Base-by-base conservation (phyloP, 139 green algal genomes). In the Trebouxia sp. region DNA sequence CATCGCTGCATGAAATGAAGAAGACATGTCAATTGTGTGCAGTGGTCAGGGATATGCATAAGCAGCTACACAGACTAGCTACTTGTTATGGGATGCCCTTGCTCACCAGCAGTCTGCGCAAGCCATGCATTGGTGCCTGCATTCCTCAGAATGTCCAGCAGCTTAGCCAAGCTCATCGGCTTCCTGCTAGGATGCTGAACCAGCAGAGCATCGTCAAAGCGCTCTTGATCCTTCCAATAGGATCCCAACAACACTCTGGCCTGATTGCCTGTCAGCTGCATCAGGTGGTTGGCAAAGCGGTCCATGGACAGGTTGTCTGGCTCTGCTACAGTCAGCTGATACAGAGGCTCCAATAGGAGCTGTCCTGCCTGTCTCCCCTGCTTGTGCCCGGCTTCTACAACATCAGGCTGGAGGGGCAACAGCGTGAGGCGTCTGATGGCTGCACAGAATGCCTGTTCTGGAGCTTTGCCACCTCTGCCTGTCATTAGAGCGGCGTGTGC, bases 101-200 rank as follows among this genome's bases (percentile, higher is more conserved):
- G 58, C 41, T 24, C 43, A 72, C 62, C 62, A 45, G 62, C 62
- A 45, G 62, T 42, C 62, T 45, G 15, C 26, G 62, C 62, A 42
- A 72, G 62, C 62, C 62, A 72, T 72, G 43, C 43, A 14, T 35
- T 72, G 20, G 62, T 72, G 62, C 62, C 32, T 15, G n/a, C 42
- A 14, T 17, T 22, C 37, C 62, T 43, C 35, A 72, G 12, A 15
- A 72, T 72, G 32, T 72, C 62, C 62, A 72, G 12, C 32, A 72
- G 62, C 62, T 45, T 72, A 26, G 62, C 62, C 32, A 72, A 8
- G 62, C 30, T 42, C 30, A 72, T 72, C 9, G 62, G 62, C 62
- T 72, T 72, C 62, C 43, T 72, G 62, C 62, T 72, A 9, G 62
- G 62, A 35, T 72, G 62, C 35, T 43, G 62, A 17, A 72, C 62